Evolutionary conservation across 2,329 filamentous ascomycete species (phyloP).

Genomic region (Escovopsis sp.): DNA sequence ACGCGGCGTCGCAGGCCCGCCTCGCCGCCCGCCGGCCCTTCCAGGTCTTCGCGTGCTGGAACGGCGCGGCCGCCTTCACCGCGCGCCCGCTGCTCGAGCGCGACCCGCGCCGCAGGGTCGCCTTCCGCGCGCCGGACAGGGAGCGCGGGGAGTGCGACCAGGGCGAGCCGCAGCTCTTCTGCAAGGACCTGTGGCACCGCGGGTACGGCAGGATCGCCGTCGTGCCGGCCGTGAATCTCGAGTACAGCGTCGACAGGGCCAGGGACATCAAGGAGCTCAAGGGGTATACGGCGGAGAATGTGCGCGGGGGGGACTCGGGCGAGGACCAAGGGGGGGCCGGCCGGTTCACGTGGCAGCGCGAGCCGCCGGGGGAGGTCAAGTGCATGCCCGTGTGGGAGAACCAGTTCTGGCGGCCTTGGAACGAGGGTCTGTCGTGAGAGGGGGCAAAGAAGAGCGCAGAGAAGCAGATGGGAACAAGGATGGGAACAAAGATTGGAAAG

Average conservation of each 20-base stretch:
- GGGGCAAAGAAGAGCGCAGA: too few species aligned
- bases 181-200: slow-evolving; percentile 39
- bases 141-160: slow-evolving; percentile 31
- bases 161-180: slow-evolving; percentile 40
- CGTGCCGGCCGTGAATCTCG: slow-evolving; percentile 39
- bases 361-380: slow-evolving; percentile 30
- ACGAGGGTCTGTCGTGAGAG: slow-evolving; percentile 2
- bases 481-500: too few species aligned
- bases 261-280: slow-evolving; percentile 31
- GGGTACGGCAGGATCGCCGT: slow-evolving; percentile 39
- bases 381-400: slow-evolving; percentile 29
- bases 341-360: slow-evolving; percentile 25
- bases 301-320: slow-evolving; percentile 9
- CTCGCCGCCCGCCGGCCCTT: slow-evolving; percentile 28
- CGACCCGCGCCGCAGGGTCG: background rate
- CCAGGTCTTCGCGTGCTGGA: slow-evolving; percentile 49
- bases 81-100: slow-evolving; percentile 31
- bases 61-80: slow-evolving; percentile 35
- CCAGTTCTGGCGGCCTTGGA: slow-evolving; percentile 28
- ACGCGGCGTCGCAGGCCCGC: slow-evolving; percentile 19
- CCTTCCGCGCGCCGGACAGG: slow-evolving; percentile 18
- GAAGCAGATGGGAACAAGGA: too few species aligned
- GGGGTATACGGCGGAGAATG: slow-evolving; percentile 29
- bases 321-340: too few species aligned
- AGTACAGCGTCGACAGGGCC: slow-evolving; percentile 32